Evolutionary conservation across 208 protist species (phyloP).

Genomic region (Trypanosoma mega): DNA sequence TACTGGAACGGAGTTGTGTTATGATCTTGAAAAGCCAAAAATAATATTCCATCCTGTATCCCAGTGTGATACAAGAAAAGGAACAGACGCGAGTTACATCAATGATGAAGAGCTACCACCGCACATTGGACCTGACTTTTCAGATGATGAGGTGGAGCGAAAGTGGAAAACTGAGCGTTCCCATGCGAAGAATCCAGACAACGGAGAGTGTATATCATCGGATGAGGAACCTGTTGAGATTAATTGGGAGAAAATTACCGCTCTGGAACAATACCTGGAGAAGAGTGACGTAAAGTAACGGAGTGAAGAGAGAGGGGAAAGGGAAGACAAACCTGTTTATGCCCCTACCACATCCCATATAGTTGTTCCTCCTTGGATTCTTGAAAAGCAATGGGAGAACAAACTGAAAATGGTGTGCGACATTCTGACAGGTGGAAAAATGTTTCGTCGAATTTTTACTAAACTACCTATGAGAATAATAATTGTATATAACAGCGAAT

Average conservation of each 20-base stretch:
- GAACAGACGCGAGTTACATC: constrained; percentile 87
- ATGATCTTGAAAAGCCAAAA: constrained; percentile 46
- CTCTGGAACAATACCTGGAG: too few species aligned
- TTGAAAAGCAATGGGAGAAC: too few species aligned
- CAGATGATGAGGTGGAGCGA: constrained; percentile 81
- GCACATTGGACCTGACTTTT: constrained; percentile 82
- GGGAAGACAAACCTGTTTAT: too few species aligned
- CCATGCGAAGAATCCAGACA: constrained; percentile 13
- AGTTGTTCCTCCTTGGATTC: too few species aligned
- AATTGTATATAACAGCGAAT: too few species aligned
- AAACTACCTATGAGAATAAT: too few species aligned
- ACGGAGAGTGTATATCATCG: not conserved
- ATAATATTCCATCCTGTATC: constrained; percentile 52
- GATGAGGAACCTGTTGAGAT: constrained; percentile 17
- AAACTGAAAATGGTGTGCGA: too few species aligned
- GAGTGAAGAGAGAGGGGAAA: too few species aligned
- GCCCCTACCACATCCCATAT: too few species aligned
- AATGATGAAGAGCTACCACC: constrained; percentile 87
- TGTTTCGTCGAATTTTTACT: too few species aligned
- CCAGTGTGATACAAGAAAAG: constrained; percentile 59
- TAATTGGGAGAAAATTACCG: constrained; percentile 23
- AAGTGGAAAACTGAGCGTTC: constrained; percentile 75
- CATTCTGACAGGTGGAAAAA: too few species aligned
- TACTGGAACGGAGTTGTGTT: constrained; percentile 37
- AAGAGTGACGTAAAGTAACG: too few species aligned